Conservation (phyloP, 2,329 filamentous ascomycete species). For the Diaporthe citrichinensis region DNA sequence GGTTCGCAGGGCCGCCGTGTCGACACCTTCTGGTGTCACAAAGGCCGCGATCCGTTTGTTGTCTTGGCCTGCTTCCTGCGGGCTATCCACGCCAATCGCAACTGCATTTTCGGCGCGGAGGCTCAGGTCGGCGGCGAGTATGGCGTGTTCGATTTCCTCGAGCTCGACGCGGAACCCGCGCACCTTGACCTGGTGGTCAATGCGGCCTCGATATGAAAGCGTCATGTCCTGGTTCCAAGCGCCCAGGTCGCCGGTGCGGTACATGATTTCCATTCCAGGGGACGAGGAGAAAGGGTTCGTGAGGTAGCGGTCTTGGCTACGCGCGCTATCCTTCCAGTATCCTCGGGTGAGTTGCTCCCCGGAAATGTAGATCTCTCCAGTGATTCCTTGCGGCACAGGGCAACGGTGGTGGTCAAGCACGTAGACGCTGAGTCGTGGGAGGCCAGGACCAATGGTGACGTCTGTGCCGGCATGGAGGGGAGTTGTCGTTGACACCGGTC, state of each 20-base stretch:
- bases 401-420: conserved; percentile 5
- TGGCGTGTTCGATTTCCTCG: conserved; percentile 42
- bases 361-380: conserved; percentile 9
- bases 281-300: neutral
- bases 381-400: conserved; percentile 4
- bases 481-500: neutral
- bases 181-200: conserved; percentile 68
- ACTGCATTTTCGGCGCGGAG: neutral
- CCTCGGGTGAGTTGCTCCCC: conserved; percentile 13
- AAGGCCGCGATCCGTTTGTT: neutral
- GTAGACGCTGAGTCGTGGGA: conserved; percentile 3
- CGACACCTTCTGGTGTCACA: conserved; percentile 6
- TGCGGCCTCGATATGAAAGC: conserved; percentile 44
- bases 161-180: conserved; percentile 65
- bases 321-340: conserved; percentile 4
- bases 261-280: neutral
- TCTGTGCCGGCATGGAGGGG: neutral
- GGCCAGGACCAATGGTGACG: neutral
- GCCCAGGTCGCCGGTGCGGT: conserved; percentile 6
- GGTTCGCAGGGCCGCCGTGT: conserved; percentile 4
- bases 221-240: conserved; percentile 16
- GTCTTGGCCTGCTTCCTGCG: conserved; percentile 10
- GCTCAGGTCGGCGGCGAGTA: neutral
- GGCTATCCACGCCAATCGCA: neutral
- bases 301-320: neutral